These are phyloP conservation scores for Linum trigynum DNA, from an alignment of 345 rosid genomes.

Conservation along the genomic window DNA sequence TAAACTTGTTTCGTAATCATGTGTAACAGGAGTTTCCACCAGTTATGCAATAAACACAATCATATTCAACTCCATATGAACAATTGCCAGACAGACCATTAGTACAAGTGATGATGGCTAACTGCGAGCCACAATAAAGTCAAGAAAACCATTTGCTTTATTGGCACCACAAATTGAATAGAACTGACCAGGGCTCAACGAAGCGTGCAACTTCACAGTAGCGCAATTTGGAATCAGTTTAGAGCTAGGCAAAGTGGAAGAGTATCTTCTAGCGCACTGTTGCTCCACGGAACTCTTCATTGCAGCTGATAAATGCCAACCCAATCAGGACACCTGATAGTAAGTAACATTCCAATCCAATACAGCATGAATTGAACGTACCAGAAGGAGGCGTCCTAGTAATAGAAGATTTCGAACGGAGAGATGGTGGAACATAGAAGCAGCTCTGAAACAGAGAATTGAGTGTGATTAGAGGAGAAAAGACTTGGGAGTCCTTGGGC, in stretches of 20 bases:
- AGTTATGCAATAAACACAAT: not conserved
- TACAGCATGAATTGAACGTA: constrained; percentile 6
- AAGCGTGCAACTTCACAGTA: constrained; percentile 39
- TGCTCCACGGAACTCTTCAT: constrained; percentile 41
- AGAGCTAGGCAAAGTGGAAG: constrained; percentile 34
- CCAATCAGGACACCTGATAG: not conserved
- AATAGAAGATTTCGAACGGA: constrained; percentile 44
- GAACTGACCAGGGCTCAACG: constrained; percentile 34
- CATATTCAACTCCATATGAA: not conserved
- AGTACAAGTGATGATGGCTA: too few relatives aligned
- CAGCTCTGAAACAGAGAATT: constrained; percentile 49
- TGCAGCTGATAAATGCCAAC: constrained; percentile 32
- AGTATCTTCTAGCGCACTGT: constrained; percentile 37
- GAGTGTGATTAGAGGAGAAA: not conserved
- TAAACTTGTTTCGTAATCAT: not conserved
- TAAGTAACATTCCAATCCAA: not conserved
- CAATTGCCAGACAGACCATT: not conserved
- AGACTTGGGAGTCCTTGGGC: not conserved
- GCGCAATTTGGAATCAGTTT: constrained; percentile 34
- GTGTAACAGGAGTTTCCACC: not conserved
- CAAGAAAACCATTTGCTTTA: not conserved
- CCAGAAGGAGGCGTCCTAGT: constrained; percentile 71
- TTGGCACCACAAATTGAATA: not conserved
- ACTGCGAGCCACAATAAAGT: not conserved
- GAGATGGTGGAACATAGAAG: constrained; percentile 80